Percentiles rank a stretch among this genome's conserved stretches.
Conservation (phyloP, 805 yeast genomes). For the Vanderwaltozyma polyspora region DNA sequence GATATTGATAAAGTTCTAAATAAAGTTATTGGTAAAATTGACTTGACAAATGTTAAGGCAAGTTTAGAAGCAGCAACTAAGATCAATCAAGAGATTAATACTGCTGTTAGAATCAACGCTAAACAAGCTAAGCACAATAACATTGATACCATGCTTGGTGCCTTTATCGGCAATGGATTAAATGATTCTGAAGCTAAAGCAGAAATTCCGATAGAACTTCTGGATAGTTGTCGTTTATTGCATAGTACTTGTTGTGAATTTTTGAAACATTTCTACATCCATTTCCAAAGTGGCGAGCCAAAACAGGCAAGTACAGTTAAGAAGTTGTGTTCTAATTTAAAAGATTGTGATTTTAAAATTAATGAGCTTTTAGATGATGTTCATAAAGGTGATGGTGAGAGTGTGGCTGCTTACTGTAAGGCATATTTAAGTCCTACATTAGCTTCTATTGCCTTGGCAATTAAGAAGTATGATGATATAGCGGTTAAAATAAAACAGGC, state of each 20-base stretch:
- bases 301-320: constrained; percentile 34
- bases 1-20: constrained; percentile 9
- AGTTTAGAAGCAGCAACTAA: constrained; percentile 17
- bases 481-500: no score
- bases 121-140: constrained; percentile 36
- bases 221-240: constrained; percentile 45
- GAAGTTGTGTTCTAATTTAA: constrained; percentile 37
- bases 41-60: constrained; percentile 20
- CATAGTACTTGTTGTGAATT: constrained; percentile 71
- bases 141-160: constrained; percentile 16
- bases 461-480: constrained; percentile 32
- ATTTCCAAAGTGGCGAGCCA: constrained; percentile 40
- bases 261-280: constrained; percentile 63
- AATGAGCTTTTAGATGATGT: constrained; percentile 22
- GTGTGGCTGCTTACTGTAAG: constrained; percentile 18
- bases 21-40: constrained; percentile 15
- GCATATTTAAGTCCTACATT: constrained; percentile 34
- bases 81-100: constrained; percentile 32
- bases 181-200: constrained; percentile 15
- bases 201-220: constrained; percentile 25
- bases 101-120: constrained; percentile 41
- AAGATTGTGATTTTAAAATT: constrained; percentile 36
- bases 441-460: constrained; percentile 36
- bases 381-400: constrained; percentile 20
- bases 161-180: constrained; percentile 16